Percentiles rank a stretch among this genome's conserved stretches.
phyloP scores from a whole-genome alignment of 306 rosid genomes.

The Ceratonia siliqua region DNA sequence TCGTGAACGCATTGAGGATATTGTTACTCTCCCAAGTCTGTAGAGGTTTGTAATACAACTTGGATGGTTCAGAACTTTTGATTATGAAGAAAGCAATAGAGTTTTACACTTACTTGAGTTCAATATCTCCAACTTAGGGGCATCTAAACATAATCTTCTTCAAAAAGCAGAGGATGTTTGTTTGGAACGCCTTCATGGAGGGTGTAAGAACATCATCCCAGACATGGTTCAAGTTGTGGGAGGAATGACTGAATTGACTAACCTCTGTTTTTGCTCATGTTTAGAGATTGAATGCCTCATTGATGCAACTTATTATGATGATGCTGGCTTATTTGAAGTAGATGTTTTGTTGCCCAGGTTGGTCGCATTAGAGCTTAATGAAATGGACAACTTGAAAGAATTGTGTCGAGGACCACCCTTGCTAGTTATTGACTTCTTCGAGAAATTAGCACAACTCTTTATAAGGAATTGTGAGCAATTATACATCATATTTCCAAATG shows the following conservation, averaged over 20 bases:
- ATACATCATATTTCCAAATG: neutral
- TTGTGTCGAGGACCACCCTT: slow-evolving; percentile 2
- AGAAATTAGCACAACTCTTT: neutral
- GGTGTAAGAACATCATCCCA: neutral
- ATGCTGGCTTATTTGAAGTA: neutral
- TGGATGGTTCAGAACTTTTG: neutral
- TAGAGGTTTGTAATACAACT: neutral
- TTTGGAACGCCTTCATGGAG: neutral
- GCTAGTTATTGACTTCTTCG: neutral
- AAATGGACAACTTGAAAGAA: neutral
- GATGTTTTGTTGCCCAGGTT: neutral
- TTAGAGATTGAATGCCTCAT: neutral
- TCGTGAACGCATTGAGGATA: neutral
- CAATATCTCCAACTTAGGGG: neutral
- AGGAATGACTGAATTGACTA: neutral
- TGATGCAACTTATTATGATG: neutral
- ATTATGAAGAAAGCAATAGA: too few species aligned
- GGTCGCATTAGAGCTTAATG: neutral
- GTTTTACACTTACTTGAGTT: fast-evolving
- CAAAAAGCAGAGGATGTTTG: neutral
- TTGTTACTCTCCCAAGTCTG: neutral
- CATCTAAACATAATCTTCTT: neutral
- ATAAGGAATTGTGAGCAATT: neutral
- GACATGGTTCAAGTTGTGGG: neutral
- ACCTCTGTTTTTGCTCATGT: neutral